Base-by-base conservation (phyloP, 257 asterid species). In the Schizonepeta tenuifolia region DNA sequence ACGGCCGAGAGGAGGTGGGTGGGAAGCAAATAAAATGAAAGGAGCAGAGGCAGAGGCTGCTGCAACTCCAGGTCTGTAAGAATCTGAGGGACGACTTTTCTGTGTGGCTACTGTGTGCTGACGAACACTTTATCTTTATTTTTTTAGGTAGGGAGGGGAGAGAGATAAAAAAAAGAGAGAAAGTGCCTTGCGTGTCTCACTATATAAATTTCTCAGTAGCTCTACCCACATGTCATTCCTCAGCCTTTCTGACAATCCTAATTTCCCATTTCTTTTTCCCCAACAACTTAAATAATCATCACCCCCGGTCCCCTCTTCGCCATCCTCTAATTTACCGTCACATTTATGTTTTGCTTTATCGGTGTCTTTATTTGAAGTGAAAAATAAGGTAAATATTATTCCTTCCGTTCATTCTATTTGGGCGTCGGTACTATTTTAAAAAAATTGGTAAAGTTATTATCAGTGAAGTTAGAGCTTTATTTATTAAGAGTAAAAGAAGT, bases 171-270 rank as follows among this genome's bases (percentile, higher is more conserved):
- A n/a, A 15, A 22, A 51, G 57, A 50, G 38, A 59, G 44, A 59
- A 21, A 59, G 65, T 31, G 70, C 6, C 40, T 75, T 79, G 80
- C 83, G 83, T 75, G 83, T 75, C 14, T 65, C 22, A 18, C 26
- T 31, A 58, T 41, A 56, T 75, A 71, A 44, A 57, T 50, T 56
- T 36, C 41, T 9, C 12, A 12, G 64, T 21, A 51, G 70, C 67
- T 68, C 46, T 62, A n/a, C n/a, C 64, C 74, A 73, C 82, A 69
- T 74, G 76, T 68, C 76, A 67, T 74, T 64, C 70, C 17, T 70
- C 74, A 61, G 36, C 65, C 62, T 79, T 70, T 57, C 80, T 70
- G 54, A 74, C 76, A 56, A 40, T 35, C 15, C 68, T 17, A 18
- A 9, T 53, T 33, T 68, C 2, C 31, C 20, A 6, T 40, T 44